Conservation (phyloP, 208 protist genomes). For the Herpetomonas muscarum region DNA sequence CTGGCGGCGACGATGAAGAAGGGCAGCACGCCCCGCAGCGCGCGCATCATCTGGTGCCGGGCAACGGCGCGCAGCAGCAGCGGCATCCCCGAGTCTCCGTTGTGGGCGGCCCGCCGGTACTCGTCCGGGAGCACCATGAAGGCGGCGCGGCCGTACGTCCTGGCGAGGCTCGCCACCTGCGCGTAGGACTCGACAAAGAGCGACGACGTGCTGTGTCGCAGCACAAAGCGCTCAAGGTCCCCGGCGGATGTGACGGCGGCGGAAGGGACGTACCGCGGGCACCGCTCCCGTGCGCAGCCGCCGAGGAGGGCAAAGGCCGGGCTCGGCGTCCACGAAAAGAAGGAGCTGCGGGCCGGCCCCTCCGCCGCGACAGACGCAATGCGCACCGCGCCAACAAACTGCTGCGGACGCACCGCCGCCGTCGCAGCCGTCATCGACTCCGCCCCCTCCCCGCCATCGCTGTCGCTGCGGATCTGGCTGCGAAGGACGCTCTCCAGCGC, state of each 20-base stretch:
- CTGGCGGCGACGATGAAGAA: conserved; percentile 8
- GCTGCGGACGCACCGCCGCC: background rate
- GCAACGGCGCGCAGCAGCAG: background rate
- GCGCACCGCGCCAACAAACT: conserved; percentile 25
- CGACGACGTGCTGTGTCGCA: conserved; percentile 8
- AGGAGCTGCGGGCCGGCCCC: background rate
- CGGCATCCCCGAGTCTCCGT: background rate
- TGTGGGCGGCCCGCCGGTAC: background rate
- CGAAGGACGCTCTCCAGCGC: no score
- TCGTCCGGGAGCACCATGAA: background rate
- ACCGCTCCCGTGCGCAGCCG: background rate
- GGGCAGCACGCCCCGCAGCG: conserved; percentile 3
- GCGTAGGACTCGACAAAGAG: background rate
- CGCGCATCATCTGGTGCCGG: background rate
- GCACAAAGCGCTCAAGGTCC: conserved; percentile 4
- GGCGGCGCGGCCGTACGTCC: conserved; percentile 8
- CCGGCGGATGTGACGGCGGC: background rate
- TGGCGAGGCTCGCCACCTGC: conserved; percentile 5
- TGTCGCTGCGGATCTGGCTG: no score
- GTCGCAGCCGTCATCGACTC: no score
- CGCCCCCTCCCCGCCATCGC: no score
- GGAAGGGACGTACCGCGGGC: background rate
- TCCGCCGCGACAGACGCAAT: conserved; percentile 12
- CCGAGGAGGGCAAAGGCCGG: conserved; percentile 11
- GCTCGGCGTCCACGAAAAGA: background rate